These are phyloP conservation scores for Colletotrichum eremochloae DNA, from an alignment of 2,329 filamentous ascomycete species.

Conservation along the genomic window DNA sequence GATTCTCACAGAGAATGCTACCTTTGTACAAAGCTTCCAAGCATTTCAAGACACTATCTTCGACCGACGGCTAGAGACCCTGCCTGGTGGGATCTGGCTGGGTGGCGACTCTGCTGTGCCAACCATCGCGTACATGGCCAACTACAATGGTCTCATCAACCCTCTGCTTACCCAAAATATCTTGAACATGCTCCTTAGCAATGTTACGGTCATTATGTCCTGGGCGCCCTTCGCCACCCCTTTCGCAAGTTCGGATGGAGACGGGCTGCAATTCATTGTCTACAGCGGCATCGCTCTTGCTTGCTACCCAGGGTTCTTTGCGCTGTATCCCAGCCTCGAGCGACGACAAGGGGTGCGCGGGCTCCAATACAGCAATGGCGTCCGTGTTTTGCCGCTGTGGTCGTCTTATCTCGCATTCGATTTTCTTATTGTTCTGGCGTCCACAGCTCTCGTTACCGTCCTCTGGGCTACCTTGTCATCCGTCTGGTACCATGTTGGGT, in stretches of 20 bases:
- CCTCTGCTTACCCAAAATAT: constrained; percentile 75
- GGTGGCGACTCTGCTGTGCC: constrained; percentile 71
- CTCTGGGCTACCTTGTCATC: constrained; percentile 76
- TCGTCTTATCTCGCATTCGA: constrained; percentile 86
- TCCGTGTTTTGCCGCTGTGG: constrained; percentile 86
- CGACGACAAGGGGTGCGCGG: constrained; percentile 83
- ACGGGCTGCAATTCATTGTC: constrained; percentile 82
- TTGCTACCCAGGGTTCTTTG: constrained; percentile 87
- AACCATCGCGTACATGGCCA: constrained; percentile 79
- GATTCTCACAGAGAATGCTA: constrained; percentile 31
- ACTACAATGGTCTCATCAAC: constrained; percentile 67
- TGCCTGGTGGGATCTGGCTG: constrained; percentile 85
- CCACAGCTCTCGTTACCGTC: constrained; percentile 74
- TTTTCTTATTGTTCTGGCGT: constrained; percentile 77
- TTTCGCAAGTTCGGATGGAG: constrained; percentile 73
- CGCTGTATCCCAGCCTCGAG: constrained; percentile 90
- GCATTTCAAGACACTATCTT: constrained; percentile 78
- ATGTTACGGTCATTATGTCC: constrained; percentile 76
- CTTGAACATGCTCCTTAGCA: constrained; percentile 74
- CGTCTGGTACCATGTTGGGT: constrained; percentile 83
- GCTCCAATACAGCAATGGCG: constrained; percentile 92
- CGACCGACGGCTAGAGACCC: constrained; percentile 74
- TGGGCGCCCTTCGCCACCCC: constrained; percentile 84
- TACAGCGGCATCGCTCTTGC: constrained; percentile 86
- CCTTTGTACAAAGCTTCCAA: constrained; percentile 70